Base-by-base conservation (phyloP, 345 rosid genomes). In the Dipteronia dyeriana region DNA sequence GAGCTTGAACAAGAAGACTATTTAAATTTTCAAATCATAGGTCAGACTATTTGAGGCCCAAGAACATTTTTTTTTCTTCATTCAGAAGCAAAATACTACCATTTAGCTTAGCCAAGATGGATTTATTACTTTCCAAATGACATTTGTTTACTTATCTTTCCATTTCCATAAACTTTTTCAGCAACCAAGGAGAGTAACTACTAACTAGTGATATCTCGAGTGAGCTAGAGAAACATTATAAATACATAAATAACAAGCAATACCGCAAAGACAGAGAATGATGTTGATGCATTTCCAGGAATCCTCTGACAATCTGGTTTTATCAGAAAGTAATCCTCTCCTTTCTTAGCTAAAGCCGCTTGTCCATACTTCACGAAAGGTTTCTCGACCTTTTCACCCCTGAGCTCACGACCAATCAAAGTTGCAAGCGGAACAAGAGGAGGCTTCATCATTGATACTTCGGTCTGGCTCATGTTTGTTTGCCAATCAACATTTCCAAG, bases 201-300 rank as follows among this genome's bases (percentile, higher is more conserved):
- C 12, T 31, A 45, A 6, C 41, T 38, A 20, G 17, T 56, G 19
- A 7, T 57, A 20, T n/a, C 20, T 34, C 5, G 8, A 59, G 47
- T 78, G 20, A 41, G n/a, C 29, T 10, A 39, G 76, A 7, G 66
- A 47, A 74, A 49, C 70, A 76, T 68, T 34, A 5, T 34, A 34
- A 9, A 73, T 6, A 51, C 61, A 61, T 7, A 60, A 9, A 13
- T 26, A 38, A 76, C 22, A 68, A 17, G 23, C 43, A 25, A 9
- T 91, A 97, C 99, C 91, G 97, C 99, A 76, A 92, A 97, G 80
- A 97, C 94, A n/a, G 99, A 94, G 82, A 94, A 94, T 10, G 91
- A 82, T 0, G 99, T 88, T 4, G 97, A 91, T 1, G 90, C 82
- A 81, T 91, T 87, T 80, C 95, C 97, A 22, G 90, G 91, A 65